Base-by-base conservation (phyloP, 176 grass and related monocot species). In the Alloteropsis semialata region DNA sequence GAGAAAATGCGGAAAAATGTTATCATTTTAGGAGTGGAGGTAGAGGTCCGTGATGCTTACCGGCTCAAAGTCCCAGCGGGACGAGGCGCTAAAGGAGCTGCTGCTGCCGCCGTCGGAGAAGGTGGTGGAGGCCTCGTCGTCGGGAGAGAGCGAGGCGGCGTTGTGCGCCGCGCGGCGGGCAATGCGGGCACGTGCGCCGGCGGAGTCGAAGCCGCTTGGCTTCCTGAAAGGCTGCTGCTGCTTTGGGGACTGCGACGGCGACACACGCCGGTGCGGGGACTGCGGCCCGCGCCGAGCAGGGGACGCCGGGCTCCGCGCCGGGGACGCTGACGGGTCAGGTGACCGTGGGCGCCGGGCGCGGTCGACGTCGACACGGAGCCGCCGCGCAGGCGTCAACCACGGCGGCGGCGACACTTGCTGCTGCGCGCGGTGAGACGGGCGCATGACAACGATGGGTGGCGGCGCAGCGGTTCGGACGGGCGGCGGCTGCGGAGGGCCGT, bases 401-500 rank as follows among this genome's bases (percentile, higher is more conserved):
- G 45, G 39, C 42, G 59, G 19, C 9, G 89, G 78, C 2, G 57
- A 49, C 64, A 77, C 75, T 15, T 77, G 79, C 14, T 48, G 81
- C 68, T 72, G 55, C 22, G 68, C 43, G 57, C 86, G 90, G 0
- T 16, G 12, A 0, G 68, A 77, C 11, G 91, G 93, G 56, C 79
- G 89, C 93, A 96, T 94, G 37, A 94, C 75, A 44, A 99, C 89
- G 75, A 99, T 96, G 0, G 93, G 93, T 6, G 91, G 79, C 43
- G 87, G 64, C 8, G 74, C 36, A 0, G 55, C n/a, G 51, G 45
- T 48, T 65, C 70, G 45, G 9, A 55, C 50, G 37, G 80, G 8
- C 0, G 51, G 41, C 1, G 71, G 18, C 28, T 74, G 22, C 38
- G 78, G 17, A 25, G 70, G 19, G 0, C 11, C 0, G 88, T 90